Percentiles rank a stretch among this genome's conserved stretches.
Conservation (phyloP, 116 monocot species). For the Zostera marina region DNA sequence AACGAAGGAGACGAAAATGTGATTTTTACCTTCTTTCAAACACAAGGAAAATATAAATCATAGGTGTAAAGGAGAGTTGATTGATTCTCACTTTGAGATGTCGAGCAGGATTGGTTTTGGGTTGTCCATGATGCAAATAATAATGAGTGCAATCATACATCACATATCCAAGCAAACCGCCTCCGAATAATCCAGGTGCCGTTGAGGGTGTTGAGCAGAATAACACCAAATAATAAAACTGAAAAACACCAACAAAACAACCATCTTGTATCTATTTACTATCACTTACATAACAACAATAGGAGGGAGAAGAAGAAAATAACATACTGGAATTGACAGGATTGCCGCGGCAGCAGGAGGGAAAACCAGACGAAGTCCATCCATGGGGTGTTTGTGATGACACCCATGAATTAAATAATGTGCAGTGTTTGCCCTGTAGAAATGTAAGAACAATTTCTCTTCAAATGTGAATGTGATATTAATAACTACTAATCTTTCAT, state of each 20-base stretch:
- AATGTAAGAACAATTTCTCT: neutral
- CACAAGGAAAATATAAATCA: neutral
- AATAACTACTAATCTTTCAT: neutral
- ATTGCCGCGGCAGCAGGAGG: conserved; percentile 87
- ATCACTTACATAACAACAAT: too few species aligned
- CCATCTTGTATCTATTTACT: too few species aligned
- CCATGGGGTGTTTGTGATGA: conserved; percentile 97
- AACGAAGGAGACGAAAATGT: neutral
- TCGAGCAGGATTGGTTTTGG: conserved; percentile 34
- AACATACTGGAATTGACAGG: conserved; percentile 52
- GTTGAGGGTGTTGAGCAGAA: conserved; percentile 34
- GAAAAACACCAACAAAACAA: neutral
- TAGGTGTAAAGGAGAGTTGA: neutral
- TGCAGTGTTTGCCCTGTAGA: conserved; percentile 72
- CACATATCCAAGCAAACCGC: conserved; percentile 79
- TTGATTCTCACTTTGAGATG: conserved; percentile 50
- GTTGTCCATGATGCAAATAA: conserved; percentile 86
- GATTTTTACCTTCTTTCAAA: neutral
- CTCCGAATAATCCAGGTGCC: conserved; percentile 58
- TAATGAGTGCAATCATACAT: conserved; percentile 96
- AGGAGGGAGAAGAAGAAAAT: too few species aligned
- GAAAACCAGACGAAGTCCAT: conserved; percentile 84
- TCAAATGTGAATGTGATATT: neutral
- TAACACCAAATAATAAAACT: conserved; percentile 58
- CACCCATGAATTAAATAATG: conserved; percentile 96